Base-by-base conservation (phyloP, 331 rosid species). In the Rosa hybrid region DNA sequence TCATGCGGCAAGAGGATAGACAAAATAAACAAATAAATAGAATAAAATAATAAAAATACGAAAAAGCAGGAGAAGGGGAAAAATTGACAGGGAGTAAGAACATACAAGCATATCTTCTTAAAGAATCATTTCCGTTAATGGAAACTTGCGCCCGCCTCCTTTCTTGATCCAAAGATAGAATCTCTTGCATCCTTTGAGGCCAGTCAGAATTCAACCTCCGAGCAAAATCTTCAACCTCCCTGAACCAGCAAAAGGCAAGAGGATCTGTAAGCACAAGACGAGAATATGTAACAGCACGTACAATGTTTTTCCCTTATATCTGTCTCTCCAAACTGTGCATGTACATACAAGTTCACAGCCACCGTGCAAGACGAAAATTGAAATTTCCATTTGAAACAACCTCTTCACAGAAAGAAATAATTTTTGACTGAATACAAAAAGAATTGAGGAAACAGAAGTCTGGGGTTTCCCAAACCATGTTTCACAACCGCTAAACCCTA, bases 171-270 rank as follows among this genome's bases (percentile, higher is more conserved):
- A 87, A 79, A 48, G 92, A 89, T 75, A 92, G 82, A 78, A 92
- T 85, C 83, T 93, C 96, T 83, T 88, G 97, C 91, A 89, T 88
- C 84, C 94, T 89, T 83, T 90, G 93, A 41, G 88, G 91, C 97
- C 96, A 92, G 85, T 86, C 93, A 68, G 96, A 94, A 85, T 89
- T 94, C 78, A 92, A 78, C 80, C 93, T 90, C 78, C 94, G 86
- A 16, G 93, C 94, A 72, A 94, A 94, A 85, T 92, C 98, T 84
- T 94, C 97, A 74, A 94, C 97, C 77, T 94, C 98, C 86, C 98
- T 90, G 83, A 71, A 78, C 41, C 53, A 68, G 51, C 45, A 16
- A 74, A 71, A 77, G 53, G 13, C 48, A 76, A 51, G 70, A 64
- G 44, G 11, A 30, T 14, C 1, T 64, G 70, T 6, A 13, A 14